phyloP scores from a whole-genome alignment of 2,329 filamentous ascomycete species.

The Metarhizium guizhouense region DNA sequence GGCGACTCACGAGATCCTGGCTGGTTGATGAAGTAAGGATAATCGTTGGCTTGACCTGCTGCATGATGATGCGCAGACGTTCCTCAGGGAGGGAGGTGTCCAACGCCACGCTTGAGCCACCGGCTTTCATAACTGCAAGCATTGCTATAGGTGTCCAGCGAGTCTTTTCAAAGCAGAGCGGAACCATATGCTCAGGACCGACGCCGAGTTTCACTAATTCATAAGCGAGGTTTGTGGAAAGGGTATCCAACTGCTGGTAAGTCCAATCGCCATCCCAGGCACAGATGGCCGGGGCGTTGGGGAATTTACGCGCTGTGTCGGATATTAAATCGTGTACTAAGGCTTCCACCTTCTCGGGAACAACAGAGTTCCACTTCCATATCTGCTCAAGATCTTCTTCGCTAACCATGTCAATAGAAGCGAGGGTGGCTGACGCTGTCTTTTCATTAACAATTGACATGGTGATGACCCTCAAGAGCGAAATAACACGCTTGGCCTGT shows the following conservation, averaged over 20 bases:
- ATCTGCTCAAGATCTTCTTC: background rate
- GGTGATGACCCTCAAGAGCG: background rate
- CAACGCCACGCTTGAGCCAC: slow-evolving; percentile 17
- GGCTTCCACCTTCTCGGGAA: background rate
- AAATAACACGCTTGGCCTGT: slow-evolving; percentile 1
- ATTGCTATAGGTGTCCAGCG: slow-evolving; percentile 11
- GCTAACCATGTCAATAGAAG: background rate
- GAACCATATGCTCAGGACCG: background rate
- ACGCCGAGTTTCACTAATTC: background rate
- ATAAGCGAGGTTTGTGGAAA: background rate
- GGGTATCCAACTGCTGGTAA: slow-evolving; percentile 5
- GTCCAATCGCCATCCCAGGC: slow-evolving; percentile 5
- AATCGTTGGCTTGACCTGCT: slow-evolving; percentile 1
- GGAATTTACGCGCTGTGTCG: background rate
- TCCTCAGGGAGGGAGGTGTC: slow-evolving; percentile 10
- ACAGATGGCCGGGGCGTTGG: slow-evolving; percentile 1
- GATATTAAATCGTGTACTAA: background rate
- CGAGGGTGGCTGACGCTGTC: background rate
- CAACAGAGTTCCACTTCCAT: background rate
- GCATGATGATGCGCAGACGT: background rate
- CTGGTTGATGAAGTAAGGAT: slow-evolving; percentile 5
- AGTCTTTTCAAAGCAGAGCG: slow-evolving; percentile 10
- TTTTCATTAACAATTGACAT: background rate
- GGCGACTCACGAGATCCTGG: background rate
- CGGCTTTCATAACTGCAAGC: slow-evolving; percentile 17